Percentiles rank a stretch among this genome's conserved stretches.
phyloP scores from a whole-genome alignment of 2,329 filamentous ascomycete genomes.

The Penicillium oxalicum region DNA sequence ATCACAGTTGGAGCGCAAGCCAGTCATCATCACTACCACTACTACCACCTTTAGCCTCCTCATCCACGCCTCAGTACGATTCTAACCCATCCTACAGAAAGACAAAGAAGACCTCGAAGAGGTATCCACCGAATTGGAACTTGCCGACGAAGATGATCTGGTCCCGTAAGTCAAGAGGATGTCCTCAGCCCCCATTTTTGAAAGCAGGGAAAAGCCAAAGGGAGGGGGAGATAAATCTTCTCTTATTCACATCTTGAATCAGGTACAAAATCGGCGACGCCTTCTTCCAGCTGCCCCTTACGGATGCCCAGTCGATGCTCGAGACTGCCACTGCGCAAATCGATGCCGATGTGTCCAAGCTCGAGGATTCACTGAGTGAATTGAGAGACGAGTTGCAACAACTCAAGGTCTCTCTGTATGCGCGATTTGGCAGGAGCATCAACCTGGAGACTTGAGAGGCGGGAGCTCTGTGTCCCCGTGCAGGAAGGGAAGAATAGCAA shows the following conservation, averaged over 20 bases:
- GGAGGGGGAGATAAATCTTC: too few relatives aligned
- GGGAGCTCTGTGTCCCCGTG: too few relatives aligned
- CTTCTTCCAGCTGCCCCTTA: slow-evolving; percentile 79
- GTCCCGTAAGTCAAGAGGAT: slow-evolving; percentile 62
- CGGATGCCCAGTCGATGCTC: slow-evolving; percentile 83
- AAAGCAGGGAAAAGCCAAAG: neutral
- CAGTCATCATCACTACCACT: neutral
- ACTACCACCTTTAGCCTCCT: too few relatives aligned
- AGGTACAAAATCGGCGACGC: slow-evolving; percentile 97
- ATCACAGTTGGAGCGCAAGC: neutral
- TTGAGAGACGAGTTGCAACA: slow-evolving; percentile 82
- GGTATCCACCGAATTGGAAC: slow-evolving; percentile 80
- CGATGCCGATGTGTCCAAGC: slow-evolving; percentile 65
- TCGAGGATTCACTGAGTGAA: slow-evolving; percentile 70
- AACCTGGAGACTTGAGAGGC: slow-evolving; percentile 74
- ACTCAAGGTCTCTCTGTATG: slow-evolving; percentile 88
- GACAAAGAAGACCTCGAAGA: slow-evolving; percentile 98
- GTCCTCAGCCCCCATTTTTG: slow-evolving; percentile 26
- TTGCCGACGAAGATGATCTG: slow-evolving; percentile 89
- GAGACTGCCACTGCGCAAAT: slow-evolving; percentile 63
- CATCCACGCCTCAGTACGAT: too few relatives aligned
- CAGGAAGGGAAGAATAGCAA: too few relatives aligned
- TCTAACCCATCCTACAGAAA: slow-evolving; percentile 55
- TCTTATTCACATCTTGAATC: slow-evolving; percentile 2
- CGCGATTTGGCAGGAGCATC: slow-evolving; percentile 91